Conservation (phyloP, 495 filamentous ascomycete genomes). For the Opeltia flavorubescens region DNA sequence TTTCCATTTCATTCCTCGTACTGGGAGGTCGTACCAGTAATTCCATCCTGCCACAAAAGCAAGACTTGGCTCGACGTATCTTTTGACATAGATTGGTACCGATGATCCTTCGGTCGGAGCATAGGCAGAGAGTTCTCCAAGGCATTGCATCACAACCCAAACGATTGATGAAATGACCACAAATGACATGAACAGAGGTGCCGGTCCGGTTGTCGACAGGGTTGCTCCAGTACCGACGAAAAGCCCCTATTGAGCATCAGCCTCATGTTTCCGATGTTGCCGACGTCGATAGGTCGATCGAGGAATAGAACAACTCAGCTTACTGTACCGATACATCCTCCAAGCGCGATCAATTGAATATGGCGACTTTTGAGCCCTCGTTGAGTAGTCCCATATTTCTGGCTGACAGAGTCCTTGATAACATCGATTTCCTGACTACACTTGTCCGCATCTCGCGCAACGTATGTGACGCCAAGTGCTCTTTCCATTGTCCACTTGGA, state of each 20-base stretch:
- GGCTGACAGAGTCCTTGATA: constrained; percentile 11
- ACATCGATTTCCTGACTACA: not conserved
- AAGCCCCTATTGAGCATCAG: constrained; percentile 19
- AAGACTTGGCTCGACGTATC: constrained; percentile 51
- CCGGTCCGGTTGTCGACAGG: constrained; percentile 40
- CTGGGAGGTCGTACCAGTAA: constrained; percentile 42
- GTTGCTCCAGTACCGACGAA: constrained; percentile 13
- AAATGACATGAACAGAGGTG: constrained; percentile 57
- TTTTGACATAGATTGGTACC: constrained; percentile 41
- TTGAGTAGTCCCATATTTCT: constrained; percentile 26
- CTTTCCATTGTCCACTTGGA: too few species aligned
- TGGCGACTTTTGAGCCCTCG: constrained; percentile 40
- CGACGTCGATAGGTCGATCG: too few species aligned
- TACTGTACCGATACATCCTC: constrained; percentile 52
- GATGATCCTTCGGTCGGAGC: constrained; percentile 46
- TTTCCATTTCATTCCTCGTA: too few species aligned
- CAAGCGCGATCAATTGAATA: constrained; percentile 54
- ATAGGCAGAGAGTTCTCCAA: constrained; percentile 60
- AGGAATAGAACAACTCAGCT: not conserved
- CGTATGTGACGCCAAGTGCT: too few species aligned
- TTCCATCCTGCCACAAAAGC: constrained; percentile 57
- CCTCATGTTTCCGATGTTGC: too few species aligned
- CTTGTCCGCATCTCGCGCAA: too few species aligned
- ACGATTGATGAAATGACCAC: constrained; percentile 45
- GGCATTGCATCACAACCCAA: constrained; percentile 48